Evolutionary conservation across 495 filamentous ascomycete species (phyloP).

Genomic region (Clohesyomyces aquaticus): DNA sequence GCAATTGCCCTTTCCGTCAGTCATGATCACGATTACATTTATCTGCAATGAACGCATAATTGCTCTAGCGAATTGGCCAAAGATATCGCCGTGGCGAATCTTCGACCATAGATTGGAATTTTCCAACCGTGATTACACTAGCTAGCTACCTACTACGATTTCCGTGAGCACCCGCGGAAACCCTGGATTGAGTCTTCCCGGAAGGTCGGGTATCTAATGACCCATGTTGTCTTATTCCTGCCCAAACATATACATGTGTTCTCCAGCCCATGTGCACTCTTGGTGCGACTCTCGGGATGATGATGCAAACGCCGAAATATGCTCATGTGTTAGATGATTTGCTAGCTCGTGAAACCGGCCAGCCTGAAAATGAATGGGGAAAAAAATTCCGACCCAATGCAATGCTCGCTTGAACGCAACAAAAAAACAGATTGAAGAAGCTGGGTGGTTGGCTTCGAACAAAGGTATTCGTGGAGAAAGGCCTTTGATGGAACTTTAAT

Average conservation of each 20-base stretch:
- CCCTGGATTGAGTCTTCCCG: no score
- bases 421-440: conserved; percentile 19
- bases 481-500: no score
- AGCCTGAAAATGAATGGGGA: conserved; percentile 1
- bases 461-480: neutral
- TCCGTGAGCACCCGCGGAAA: neutral
- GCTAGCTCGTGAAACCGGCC: conserved; percentile 1
- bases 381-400: conserved; percentile 31
- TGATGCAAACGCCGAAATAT: conserved; percentile 18
- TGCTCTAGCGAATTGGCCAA: neutral
- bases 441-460: neutral
- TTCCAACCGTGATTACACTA: neutral
- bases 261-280: no score
- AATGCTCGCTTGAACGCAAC: conserved; percentile 41
- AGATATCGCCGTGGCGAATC: neutral
- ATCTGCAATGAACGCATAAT: neutral
- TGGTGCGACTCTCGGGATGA: neutral
- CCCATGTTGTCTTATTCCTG: neutral
- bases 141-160: neutral
- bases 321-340: conserved; percentile 5
- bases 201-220: neutral
- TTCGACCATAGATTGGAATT: neutral
- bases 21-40: neutral
- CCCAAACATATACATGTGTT: neutral
- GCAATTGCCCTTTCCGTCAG: neutral